Conservation (phyloP, 805 yeast species). For the Zygosaccharomyces siamensis region DNA sequence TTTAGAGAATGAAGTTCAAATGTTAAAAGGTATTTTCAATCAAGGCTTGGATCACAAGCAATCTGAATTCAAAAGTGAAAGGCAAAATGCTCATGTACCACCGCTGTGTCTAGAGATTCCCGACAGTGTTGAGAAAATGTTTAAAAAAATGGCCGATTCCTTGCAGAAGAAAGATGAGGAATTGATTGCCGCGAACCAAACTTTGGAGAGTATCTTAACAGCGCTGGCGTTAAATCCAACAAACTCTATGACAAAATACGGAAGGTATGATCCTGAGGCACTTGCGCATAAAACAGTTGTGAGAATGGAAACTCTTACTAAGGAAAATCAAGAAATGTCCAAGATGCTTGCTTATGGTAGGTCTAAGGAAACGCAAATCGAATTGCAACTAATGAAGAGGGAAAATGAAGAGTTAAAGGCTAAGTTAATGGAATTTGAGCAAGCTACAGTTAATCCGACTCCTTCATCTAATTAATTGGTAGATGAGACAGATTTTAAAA, state of each 20-base stretch:
- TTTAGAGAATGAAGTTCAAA: constrained; percentile 42
- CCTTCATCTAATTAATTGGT: neutral
- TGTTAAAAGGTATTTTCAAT: constrained; percentile 32
- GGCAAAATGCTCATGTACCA: constrained; percentile 12
- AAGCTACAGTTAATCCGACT: neutral
- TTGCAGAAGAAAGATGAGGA: constrained; percentile 47
- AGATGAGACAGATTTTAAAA: neutral
- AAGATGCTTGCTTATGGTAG: constrained; percentile 73
- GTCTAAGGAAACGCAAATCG: constrained; percentile 64
- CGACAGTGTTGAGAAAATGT: constrained; percentile 42
- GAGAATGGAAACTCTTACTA: constrained; percentile 53
- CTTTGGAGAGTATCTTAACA: constrained; percentile 59
- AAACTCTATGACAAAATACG: constrained; percentile 45
- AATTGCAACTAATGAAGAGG: constrained; percentile 53
- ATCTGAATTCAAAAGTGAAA: constrained; percentile 29
- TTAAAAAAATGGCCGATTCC: constrained; percentile 44
- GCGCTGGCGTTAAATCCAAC: constrained; percentile 50
- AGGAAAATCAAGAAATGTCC: constrained; percentile 66
- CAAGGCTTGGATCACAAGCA: constrained; percentile 37
- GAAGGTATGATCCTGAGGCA: constrained; percentile 69
- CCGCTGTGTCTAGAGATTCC: constrained; percentile 37
- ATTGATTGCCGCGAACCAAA: constrained; percentile 53
- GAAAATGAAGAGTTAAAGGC: constrained; percentile 46
- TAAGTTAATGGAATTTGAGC: constrained; percentile 9
- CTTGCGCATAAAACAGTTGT: constrained; percentile 66